Evolutionary conservation across 208 protist genomes (phyloP), one percentile per base, ranked within the genome.

Genomic region (Leishmania lainsoni): DNA sequence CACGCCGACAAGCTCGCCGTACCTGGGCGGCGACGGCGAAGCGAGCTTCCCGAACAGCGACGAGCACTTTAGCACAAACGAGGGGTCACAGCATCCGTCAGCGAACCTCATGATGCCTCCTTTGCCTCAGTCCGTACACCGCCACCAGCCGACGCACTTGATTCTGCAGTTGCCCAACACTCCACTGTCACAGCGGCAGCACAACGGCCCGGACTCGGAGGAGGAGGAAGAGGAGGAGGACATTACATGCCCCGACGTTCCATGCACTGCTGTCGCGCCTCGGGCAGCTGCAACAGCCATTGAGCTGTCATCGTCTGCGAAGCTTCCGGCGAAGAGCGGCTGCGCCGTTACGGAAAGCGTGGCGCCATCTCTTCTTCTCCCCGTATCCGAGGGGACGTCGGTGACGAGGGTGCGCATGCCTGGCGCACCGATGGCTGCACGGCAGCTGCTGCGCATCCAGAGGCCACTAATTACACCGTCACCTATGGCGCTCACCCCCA

Each of bases 111-210:
- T 63, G 68, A 84, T 84, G 76, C 54, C 81, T 68, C 81, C 81
- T 16, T 42, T 84, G 35, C 81, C 81, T 12, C 78, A 72, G 3
- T 85, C 81, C 0, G 71, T 81, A 0, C 81, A 85, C 39, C 81
- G 81, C 20, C 56, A 85, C 45, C 71, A 81, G 17, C 81, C 81
- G 29, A 81, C 65, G 3, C 75, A 85, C 56, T 56, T 85, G 2
- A 75, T 79, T 51, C 77, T 85, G 35, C 72, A 49, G 71, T 52
- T 85, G 9, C 77, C 76, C n/a, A 42, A 58, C 72, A 22, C 51
- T 12, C 51, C 32, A 26, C 14, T 14, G 39, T 35, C 32, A 32
- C 72, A 39, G 45, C 72, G 63, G 17, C 32, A 14, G 17, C 72
- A 16, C 16, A 48, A n/a, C 9, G 20, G 39, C 9, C 35, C 58